phyloP scores from a whole-genome alignment of 179 eudicot genomes.

The Beta lomatogona region DNA sequence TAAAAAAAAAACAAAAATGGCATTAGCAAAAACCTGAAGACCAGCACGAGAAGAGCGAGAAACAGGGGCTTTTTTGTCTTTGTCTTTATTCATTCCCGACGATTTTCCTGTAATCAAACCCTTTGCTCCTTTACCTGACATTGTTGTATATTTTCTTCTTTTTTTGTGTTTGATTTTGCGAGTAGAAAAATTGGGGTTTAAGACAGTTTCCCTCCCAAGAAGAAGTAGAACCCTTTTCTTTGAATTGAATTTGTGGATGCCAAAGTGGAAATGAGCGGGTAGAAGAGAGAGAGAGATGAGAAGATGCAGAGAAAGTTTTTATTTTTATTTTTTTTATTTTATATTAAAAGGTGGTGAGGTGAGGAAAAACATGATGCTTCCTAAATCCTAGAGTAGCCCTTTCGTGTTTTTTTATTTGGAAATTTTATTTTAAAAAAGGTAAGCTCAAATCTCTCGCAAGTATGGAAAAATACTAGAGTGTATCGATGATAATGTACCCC shows the following conservation, averaged over 20 bases:
- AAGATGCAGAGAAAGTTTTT: background rate
- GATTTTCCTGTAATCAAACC: conserved; percentile 50
- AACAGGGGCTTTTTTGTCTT: conserved; percentile 55
- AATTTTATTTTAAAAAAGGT: too few species aligned
- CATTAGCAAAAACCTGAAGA: conserved; percentile 39
- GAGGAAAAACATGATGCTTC: background rate
- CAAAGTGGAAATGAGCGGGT: conserved; percentile 2
- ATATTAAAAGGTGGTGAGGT: background rate
- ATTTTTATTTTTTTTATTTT: background rate
- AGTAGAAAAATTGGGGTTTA: background rate
- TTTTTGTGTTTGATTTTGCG: background rate
- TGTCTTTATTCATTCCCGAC: conserved; percentile 43
- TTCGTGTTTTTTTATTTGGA: too few species aligned
- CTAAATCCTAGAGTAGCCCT: too few species aligned
- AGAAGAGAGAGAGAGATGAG: background rate
- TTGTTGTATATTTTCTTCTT: conserved; percentile 19
- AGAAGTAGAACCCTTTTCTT: background rate
- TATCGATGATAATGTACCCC: too few species aligned
- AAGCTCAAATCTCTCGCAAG: too few species aligned
- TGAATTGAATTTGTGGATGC: conserved; percentile 1
- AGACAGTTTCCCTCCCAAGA: conserved; percentile 23
- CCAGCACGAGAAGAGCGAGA: conserved; percentile 65
- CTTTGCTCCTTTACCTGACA: conserved; percentile 67
- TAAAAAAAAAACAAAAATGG: background rate
- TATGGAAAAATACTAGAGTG: too few species aligned